These are phyloP conservation scores for Adiantum capillusveneris DNA, from an alignment of 75 land plant species.

Conservation along the genomic window DNA sequence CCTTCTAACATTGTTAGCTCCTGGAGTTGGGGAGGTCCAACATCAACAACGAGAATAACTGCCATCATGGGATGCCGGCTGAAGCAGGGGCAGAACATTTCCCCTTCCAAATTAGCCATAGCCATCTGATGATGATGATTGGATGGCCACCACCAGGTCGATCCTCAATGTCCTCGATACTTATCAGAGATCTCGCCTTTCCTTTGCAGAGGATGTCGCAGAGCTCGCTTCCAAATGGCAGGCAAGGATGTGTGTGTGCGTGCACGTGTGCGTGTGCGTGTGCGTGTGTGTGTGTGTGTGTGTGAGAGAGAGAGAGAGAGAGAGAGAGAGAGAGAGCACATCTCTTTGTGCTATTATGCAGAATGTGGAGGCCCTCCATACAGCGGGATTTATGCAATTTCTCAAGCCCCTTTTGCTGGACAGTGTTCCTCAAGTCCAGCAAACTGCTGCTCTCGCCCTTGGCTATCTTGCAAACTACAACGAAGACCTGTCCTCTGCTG, in stretches of 20 bases:
- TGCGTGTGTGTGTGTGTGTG: not conserved
- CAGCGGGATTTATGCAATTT: conserved; percentile 25
- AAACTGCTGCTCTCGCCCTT: conserved; percentile 16
- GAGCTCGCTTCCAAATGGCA: conserved; percentile 26
- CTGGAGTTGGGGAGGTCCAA: too few relatives aligned
- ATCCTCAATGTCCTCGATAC: conserved; percentile 28
- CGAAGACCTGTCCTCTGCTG: conserved; percentile 17
- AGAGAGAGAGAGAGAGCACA: not conserved
- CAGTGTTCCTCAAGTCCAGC: conserved; percentile 21
- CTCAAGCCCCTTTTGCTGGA: conserved; percentile 23
- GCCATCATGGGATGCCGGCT: too few relatives aligned
- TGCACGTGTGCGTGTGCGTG: not conserved
- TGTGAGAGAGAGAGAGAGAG: not conserved
- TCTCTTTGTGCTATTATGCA: not conserved
- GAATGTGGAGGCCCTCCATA: conserved; percentile 24
- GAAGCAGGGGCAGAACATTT: too few relatives aligned
- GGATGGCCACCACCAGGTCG: conserved; percentile 19
- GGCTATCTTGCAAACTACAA: conserved; percentile 18
- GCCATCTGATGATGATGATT: too few relatives aligned
- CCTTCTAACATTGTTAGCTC: too few relatives aligned
- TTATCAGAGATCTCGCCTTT: conserved; percentile 20
- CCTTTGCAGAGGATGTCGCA: conserved; percentile 13
- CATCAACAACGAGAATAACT: too few relatives aligned
- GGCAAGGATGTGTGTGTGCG: not conserved
- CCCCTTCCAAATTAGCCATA: too few relatives aligned